Percentiles rank a stretch among this genome's conserved stretches.
These are phyloP conservation scores for Hortiboletus campestris DNA, from an alignment of 768 basidiomycete genomes.

Conservation along the genomic window DNA sequence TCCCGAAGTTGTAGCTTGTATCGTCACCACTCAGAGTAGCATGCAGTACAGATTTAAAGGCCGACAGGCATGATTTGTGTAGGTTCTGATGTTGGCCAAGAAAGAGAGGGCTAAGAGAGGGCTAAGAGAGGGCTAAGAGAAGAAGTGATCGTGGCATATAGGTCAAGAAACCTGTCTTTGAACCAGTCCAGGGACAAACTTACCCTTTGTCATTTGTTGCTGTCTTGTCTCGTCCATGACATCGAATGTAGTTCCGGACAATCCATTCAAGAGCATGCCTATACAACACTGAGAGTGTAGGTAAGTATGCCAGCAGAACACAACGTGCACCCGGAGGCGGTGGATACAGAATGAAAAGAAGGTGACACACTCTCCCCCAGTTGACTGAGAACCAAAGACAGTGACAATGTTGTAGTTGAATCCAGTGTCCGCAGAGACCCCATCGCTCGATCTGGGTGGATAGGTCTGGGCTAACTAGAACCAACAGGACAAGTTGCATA, in stretches of 20 bases:
- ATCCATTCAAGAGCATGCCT: slow-evolving; percentile 94
- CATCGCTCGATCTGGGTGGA: slow-evolving; percentile 75
- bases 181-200: slow-evolving; percentile 6
- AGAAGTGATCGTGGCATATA: slow-evolving; percentile 70
- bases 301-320: not conserved
- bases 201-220: slow-evolving; percentile 97
- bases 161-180: slow-evolving; percentile 41
- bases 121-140: slow-evolving; percentile 84
- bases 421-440: slow-evolving; percentile 82
- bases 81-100: slow-evolving; percentile 95
- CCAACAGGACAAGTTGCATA: not conserved
- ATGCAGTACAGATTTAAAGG: slow-evolving; percentile 77
- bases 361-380: slow-evolving; percentile 22
- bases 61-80: slow-evolving; percentile 74
- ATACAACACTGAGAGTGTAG: not conserved
- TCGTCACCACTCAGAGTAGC: slow-evolving; percentile 67
- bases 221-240: slow-evolving; percentile 95
- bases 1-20: slow-evolving; percentile 81
- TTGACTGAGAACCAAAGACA: slow-evolving; percentile 28
- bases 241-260: slow-evolving; percentile 98
- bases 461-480: slow-evolving; percentile 48
- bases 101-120: slow-evolving; percentile 83
- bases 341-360: slow-evolving; percentile 52
- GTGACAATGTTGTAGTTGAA: slow-evolving; percentile 97
- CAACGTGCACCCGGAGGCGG: not conserved